Percentiles rank a stretch among this genome's conserved stretches.
Conservation (phyloP, 345 rosid species). For the Citrus hindsii region DNA sequence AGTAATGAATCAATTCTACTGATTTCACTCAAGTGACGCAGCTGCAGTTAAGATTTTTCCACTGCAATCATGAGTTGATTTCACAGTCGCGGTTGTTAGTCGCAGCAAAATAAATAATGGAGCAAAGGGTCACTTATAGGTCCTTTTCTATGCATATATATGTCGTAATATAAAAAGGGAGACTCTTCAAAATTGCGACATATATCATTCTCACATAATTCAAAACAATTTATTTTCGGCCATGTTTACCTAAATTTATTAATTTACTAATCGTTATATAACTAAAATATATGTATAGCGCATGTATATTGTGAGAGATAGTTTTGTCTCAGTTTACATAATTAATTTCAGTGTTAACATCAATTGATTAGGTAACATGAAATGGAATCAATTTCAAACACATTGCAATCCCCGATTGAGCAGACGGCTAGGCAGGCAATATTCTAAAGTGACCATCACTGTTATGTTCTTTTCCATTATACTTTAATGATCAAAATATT, state of each 20-base stretch:
- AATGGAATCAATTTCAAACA: conserved; percentile 9
- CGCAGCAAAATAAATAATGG: not conserved
- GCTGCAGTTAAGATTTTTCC: not conserved
- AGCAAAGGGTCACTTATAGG: not conserved
- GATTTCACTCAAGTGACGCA: not conserved
- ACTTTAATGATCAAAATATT: not conserved
- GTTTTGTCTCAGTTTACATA: not conserved
- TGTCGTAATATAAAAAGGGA: not conserved
- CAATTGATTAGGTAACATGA: not conserved
- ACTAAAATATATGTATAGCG: not conserved
- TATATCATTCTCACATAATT: not conserved
- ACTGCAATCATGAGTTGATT: not conserved
- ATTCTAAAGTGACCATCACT: not conserved
- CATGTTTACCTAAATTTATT: not conserved
- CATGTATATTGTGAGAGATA: not conserved
- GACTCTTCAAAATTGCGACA: not conserved
- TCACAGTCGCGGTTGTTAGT: not conserved
- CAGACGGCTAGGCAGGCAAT: conserved; percentile 5
- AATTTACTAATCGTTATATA: not conserved
- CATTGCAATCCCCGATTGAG: not conserved
- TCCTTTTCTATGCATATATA: not conserved
- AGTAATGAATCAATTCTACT: not conserved
- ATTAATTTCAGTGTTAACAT: not conserved
- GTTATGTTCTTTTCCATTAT: not conserved
- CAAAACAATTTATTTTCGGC: too few relatives aligned